These are phyloP conservation scores for Calonectria crousiana DNA, from an alignment of 2,329 filamentous ascomycete species.

Conservation along the genomic window DNA sequence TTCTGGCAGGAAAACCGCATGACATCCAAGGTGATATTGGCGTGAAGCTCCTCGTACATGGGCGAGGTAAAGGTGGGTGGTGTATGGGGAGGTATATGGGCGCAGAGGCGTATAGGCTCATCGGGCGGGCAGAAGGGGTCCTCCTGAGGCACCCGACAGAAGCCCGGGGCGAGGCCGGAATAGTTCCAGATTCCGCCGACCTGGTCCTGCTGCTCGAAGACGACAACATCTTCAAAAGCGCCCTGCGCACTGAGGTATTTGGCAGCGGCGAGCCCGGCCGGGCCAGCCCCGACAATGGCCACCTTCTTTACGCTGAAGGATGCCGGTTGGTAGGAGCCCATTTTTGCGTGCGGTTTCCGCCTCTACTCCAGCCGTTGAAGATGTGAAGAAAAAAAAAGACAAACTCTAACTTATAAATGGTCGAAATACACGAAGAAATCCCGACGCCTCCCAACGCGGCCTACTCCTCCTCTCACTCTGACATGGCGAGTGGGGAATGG, in stretches of 20 bases:
- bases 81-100: slow-evolving; percentile 49
- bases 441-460: slow-evolving; percentile 15
- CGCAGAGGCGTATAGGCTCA: slow-evolving; percentile 66
- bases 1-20: slow-evolving; percentile 83
- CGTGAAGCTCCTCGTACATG: slow-evolving; percentile 85
- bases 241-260: slow-evolving; percentile 82
- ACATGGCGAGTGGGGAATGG: slow-evolving; percentile 37
- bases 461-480: slow-evolving; percentile 28
- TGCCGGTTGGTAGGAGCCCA: slow-evolving; percentile 46
- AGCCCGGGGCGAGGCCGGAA: slow-evolving; percentile 62
- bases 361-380: slow-evolving; percentile 4
- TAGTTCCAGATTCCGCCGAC: slow-evolving; percentile 93
- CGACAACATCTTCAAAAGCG: slow-evolving; percentile 74
- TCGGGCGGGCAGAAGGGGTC: slow-evolving; percentile 73
- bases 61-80: slow-evolving; percentile 81
- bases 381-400: background rate
- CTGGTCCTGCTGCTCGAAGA: slow-evolving; percentile 85
- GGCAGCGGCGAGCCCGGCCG: slow-evolving; percentile 81
- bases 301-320: slow-evolving; percentile 69
- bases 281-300: slow-evolving; percentile 86
- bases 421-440: slow-evolving; percentile 24
- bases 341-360: slow-evolving; percentile 29
- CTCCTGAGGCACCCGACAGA: slow-evolving; percentile 75
- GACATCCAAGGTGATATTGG: slow-evolving; percentile 84
- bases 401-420: slow-evolving; percentile 25